phyloP scores from a whole-genome alignment of 2,329 filamentous ascomycete genomes.

The Curvularia verruculosa region DNA sequence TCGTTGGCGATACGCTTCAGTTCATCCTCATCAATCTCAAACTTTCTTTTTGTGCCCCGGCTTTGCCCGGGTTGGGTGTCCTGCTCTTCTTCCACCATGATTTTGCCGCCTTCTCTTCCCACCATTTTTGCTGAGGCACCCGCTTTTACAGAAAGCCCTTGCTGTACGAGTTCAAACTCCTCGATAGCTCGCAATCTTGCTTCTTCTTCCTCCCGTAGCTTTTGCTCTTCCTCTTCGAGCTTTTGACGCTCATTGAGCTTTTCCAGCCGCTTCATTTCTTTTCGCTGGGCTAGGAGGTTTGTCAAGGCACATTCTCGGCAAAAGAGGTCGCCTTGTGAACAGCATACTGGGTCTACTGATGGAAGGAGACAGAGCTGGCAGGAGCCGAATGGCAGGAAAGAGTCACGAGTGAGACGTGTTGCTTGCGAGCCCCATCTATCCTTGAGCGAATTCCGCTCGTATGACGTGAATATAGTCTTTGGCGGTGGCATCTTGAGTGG shows the following conservation, averaged over 20 bases:
- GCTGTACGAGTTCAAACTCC: conserved; percentile 86
- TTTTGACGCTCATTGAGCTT: conserved; percentile 67
- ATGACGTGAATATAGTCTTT: conserved; percentile 78
- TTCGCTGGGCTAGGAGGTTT: conserved; percentile 88
- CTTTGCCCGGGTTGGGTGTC: conserved; percentile 37
- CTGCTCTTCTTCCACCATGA: conserved; percentile 49
- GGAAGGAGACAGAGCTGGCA: conserved; percentile 86
- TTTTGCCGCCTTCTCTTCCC: conserved; percentile 53
- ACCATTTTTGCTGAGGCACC: conserved; percentile 48
- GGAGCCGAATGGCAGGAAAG: conserved; percentile 87
- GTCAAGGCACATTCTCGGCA: conserved; percentile 91
- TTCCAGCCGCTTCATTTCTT: conserved; percentile 85
- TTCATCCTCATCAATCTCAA: conserved; percentile 79
- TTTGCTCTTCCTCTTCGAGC: conserved; percentile 67
- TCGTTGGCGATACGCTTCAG: conserved; percentile 71
- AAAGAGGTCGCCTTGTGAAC: conserved; percentile 80
- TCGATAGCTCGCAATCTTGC: conserved; percentile 71
- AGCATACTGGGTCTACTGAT: conserved; percentile 82
- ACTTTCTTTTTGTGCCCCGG: conserved; percentile 72
- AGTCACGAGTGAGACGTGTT: conserved; percentile 86
- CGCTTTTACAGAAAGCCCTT: conserved; percentile 58
- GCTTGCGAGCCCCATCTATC: conserved; percentile 80
- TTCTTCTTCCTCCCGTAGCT: conserved; percentile 69
- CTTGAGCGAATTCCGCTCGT: conserved; percentile 85
- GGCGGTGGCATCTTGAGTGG: conserved; percentile 33